Percentiles rank a stretch among this genome's conserved stretches.
phyloP scores from a whole-genome alignment of 1,284 basidiomycete species.

The Sanghuangporus baumii region DNA sequence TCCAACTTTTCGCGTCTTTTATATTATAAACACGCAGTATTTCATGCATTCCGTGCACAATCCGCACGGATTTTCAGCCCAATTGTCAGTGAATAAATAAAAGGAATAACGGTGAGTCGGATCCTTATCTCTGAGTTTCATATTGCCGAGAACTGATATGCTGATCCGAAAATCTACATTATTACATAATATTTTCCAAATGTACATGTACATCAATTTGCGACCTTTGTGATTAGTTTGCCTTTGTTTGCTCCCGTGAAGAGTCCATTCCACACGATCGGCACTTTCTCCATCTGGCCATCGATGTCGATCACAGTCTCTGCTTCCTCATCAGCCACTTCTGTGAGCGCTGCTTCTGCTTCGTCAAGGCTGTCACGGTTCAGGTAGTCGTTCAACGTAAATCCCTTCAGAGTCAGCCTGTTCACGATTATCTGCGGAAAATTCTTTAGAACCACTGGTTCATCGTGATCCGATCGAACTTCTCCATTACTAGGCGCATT shows the following conservation, averaged over 20 bases:
- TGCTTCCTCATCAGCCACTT: constrained; percentile 18
- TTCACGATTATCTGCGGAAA: constrained; percentile 31
- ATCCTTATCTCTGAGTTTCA: background rate
- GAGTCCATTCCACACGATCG: constrained; percentile 26
- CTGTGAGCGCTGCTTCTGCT: background rate
- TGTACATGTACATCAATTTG: background rate
- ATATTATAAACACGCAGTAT: too few relatives aligned
- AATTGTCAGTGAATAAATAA: background rate
- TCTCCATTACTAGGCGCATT: constrained; percentile 22
- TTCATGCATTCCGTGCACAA: too few relatives aligned
- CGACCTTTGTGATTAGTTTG: constrained; percentile 29
- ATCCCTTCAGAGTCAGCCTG: constrained; percentile 34
- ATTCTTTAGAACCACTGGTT: constrained; percentile 20
- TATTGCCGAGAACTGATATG: background rate
- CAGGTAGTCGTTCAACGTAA: constrained; percentile 31
- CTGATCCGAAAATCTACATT: background rate
- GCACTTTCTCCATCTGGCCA: constrained; percentile 26
- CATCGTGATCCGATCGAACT: constrained; percentile 1
- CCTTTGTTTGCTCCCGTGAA: constrained; percentile 29
- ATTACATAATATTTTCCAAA: background rate
- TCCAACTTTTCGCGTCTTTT: background rate
- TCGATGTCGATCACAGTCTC: constrained; percentile 26
- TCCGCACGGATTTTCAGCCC: too few relatives aligned
- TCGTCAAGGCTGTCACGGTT: constrained; percentile 7
- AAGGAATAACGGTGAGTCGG: background rate